Evolutionary conservation across 2,329 filamentous ascomycete genomes (phyloP), one percentile per base, ranked within the genome.

Genomic region (Aspergillus sp.): DNA sequence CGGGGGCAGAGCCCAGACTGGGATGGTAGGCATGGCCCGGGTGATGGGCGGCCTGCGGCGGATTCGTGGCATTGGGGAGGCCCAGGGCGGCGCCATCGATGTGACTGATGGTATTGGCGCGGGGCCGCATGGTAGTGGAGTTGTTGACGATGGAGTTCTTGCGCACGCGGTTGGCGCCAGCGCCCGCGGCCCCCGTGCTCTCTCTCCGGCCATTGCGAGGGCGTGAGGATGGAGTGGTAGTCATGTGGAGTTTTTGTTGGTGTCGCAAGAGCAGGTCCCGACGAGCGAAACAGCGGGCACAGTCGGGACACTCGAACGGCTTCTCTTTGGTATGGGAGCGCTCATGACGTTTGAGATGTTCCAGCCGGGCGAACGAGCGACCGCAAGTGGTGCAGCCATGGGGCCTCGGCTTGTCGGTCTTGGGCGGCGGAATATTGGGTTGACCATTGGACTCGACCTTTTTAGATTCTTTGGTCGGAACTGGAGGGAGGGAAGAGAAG

Each of bases 281-380:
- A 55, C 94, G 85, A 54, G 94, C 94, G 74, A 99, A 99, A 76
- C 94, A 97, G 74, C 94, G 80, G 35, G 90, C 83, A 73, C 94
- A 99, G 72, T 97, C 90, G 24, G 90, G 90, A 66, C 94, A 99
- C 73, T 96, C 91, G 65, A 99, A 99, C 1, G 94, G 94, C 79
- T 99, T 99, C 76, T 99, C 92, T 72, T 99, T 96, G 42, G 92
- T 96, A 70, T 96, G 92, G n/a, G 91, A 96, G 57, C 94, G 85
- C 76, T 97, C 94, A 73, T 99, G 94, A 55, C 94, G 88, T 77
- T 99, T 99, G 61, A 99, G 78, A 72, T 99, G 94, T 76, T 99
- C 94, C 63, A 99, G 78, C 55, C 94, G 86, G 53, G 94, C 94
- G 72, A 99, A 99, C 30, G 90, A 95, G 60, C 94, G 86, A 65